Evolutionary conservation across 2,329 filamentous ascomycete genomes (phyloP), one percentile per base, ranked within the genome.

Genomic region (Fusarium circinatum): DNA sequence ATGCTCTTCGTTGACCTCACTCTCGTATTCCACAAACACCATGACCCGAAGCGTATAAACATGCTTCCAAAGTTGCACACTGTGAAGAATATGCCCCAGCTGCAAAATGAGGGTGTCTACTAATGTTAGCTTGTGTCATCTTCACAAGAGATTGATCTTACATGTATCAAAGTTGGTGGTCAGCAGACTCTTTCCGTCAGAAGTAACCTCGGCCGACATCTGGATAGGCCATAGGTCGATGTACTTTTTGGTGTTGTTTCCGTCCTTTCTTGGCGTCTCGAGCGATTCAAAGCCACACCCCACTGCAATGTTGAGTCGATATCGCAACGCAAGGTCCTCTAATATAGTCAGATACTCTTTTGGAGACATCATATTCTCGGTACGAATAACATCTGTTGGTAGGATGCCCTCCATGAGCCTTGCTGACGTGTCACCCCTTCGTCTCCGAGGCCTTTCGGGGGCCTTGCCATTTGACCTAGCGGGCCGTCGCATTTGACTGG

Each of bases 111-210:
- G 85, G 0, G 94, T 91, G 77, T 92, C 89, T 90, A 18, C 13
- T 30, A 17, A 24, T 42, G 67, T 78, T 30, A 73, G 72, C 36
- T 51, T 67, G 24, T 14, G 28, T 30, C n/a, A 10, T 15, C 6
- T 24, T 34, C 26, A 38, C 17, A 20, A 32, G 18, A 18, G n/a
- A 51, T 24, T 14, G 8, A 18, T 82, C 89, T 82, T 90, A 87
- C 95, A 97, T 1, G 94, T 97, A 80, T 97, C 94, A 80, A 97
- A 97, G 75, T 97, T 97, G 1, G 93, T 96, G 1, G 94, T 97
- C 62, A 96, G 82, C 11, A 96, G 86, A 71, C 87, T 91, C 78
- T 90, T 89, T 3, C 87, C 88, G 72, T 92, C 90, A 3, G 92
- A 86, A 2, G 90, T 89, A 39, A 96, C 89, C 76, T 96, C 93